Percentiles rank a stretch among this genome's conserved stretches.
Evolutionary conservation across 805 yeast genomes (phyloP).

Genomic region (Starmerella powellii): DNA sequence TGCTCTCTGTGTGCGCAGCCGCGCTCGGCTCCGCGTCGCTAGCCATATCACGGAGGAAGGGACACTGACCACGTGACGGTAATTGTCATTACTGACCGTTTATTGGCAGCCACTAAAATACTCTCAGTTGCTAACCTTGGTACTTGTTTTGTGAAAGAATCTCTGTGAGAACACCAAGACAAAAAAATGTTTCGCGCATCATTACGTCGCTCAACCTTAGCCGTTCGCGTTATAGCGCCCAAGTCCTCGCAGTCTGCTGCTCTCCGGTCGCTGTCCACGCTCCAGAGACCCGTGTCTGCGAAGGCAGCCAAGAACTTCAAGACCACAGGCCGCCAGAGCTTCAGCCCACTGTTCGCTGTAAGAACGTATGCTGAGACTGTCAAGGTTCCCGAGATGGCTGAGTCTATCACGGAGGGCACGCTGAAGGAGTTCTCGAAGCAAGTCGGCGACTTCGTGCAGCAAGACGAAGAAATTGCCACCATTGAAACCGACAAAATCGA

Average conservation of each 20-base stretch:
- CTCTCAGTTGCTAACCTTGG: neutral
- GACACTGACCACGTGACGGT: too few relatives aligned
- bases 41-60: too few relatives aligned
- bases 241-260: neutral
- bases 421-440: slow-evolving; percentile 45
- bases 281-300: slow-evolving; percentile 9
- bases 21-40: too few relatives aligned
- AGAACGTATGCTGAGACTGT: slow-evolving; percentile 37
- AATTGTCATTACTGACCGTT: neutral
- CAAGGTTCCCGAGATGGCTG: slow-evolving; percentile 97
- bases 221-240: slow-evolving; percentile 1
- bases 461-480: slow-evolving; percentile 87
- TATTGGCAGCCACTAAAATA: neutral
- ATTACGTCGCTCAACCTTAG: slow-evolving; percentile 8
- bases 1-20: too few relatives aligned
- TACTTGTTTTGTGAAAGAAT: neutral
- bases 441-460: slow-evolving; percentile 78
- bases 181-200: slow-evolving; percentile 13
- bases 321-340: neutral
- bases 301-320: neutral
- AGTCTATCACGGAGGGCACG: slow-evolving; percentile 95
- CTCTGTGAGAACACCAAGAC: neutral
- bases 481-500: slow-evolving; percentile 98
- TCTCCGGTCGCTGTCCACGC: slow-evolving; percentile 10
- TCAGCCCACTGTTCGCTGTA: slow-evolving; percentile 5